Base-by-base conservation (phyloP, 805 yeast species). In the Millerozyma acaciae region DNA sequence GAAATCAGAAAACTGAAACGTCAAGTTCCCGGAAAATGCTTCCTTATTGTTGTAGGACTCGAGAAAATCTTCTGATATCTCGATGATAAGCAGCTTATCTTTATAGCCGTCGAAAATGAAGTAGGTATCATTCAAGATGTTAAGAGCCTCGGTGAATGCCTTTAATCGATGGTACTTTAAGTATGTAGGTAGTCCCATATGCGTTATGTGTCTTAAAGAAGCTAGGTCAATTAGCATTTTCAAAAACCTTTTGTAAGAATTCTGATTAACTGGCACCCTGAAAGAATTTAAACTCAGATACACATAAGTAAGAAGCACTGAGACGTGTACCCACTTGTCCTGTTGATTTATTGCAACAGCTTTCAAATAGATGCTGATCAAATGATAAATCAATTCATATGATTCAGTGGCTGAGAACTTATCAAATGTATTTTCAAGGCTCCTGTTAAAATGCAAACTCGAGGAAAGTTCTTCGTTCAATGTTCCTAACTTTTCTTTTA, bases 101-200 rank as follows among this genome's bases (percentile, higher is more conserved):
- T 49, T 53, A 36, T 51, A 66, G 1, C 72, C 72, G 17, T 61
- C 63, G 41, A 49, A 63, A 2, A 54, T 17, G 4, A 42, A 31
- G 20, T 30, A 44, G 6, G 57, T 35, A 21, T 50, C 34, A 8
- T 28, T 22, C 10, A 58, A 38, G 3, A 63, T 49, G 8, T 29
- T 23, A 10, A 33, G 30, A 8, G 38, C 41, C 15, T 27, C 29
- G 24, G 21, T 34, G 33, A 23, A 32, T 14, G 33, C 28, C 4
- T 24, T 15, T 12, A 32, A 16, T 17, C 32, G 32, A 23, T 43
- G 39, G 27, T 18, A 29, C 16, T 29, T 21, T 13, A 21, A 27
- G 14, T 14, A 21, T 21, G 14, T 10, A 34, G 38, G 6, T 8
- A n/a, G 16, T 7, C 17, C 21, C 15, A 13, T 25, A 37, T 18